Base-by-base conservation (phyloP, 768 basidiomycete genomes). In the Leccinum obscurum region DNA sequence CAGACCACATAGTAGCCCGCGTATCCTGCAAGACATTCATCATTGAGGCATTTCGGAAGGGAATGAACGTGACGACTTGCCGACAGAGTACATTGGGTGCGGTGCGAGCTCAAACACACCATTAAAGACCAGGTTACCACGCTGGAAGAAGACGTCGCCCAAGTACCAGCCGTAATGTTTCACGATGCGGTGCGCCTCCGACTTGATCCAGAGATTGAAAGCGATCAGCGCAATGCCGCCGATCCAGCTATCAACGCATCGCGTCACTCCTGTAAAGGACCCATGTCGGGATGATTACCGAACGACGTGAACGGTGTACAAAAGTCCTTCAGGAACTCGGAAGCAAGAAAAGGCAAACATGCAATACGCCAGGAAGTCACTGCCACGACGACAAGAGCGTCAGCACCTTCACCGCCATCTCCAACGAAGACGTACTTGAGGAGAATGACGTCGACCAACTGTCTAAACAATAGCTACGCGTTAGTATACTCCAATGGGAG, bases 1-100 rank as follows among this genome's bases (percentile, higher is more conserved):
- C n/a, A n/a, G n/a, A n/a, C n/a, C n/a, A n/a, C 97, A 70, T 98
- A 99, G 71, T 97, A 96, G 8, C 95, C 94, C n/a, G 93, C 92
- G 66, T 94, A 94, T n/a, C 91, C 91, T 92, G 58, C 13, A 99
- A 78, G 11, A 98, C 95, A 95, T n/a, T 44, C 41, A 9, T 60
- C 34, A 53, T 44, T 17, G 67, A 35, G 22, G 0, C 13, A 7
- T 6, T 6, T 17, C 9, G 0, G 41, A 11, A 48, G 34, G 32
- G 22, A 15, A 34, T 3, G 37, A 5, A 4, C 1, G 3, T 6
- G 6, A 54, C 3, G 17, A 72, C 77, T 32, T 79, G 77, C 86
- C 87, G 59, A 94, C 92, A 28, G 93, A 95, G 74, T 98, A 98
- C 96, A 98, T 98, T 0, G 96, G 91, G 69, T 93, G 92, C 2